Evolutionary conservation across 495 filamentous ascomycete species (phyloP), one percentile per base, ranked within the genome.

Genomic region (Penicillium dipodomyicola): DNA sequence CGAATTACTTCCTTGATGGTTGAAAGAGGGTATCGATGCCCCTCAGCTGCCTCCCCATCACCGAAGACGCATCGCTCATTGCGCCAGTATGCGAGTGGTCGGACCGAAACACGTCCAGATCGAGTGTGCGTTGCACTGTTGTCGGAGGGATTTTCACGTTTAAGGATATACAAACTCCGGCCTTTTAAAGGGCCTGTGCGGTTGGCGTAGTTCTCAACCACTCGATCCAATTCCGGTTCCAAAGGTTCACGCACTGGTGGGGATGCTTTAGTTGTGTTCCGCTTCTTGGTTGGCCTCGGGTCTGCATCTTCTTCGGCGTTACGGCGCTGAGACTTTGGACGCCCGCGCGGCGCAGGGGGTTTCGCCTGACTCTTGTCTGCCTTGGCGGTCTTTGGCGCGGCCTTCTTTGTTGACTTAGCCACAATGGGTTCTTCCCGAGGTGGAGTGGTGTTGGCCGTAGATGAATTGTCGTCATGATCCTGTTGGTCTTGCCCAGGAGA

Each of bases 51-150:
- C 50, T 77, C 77, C 30, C 80, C 80, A 56, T 87, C 79, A 11
- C 82, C 83, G 67, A 85, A 91, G 3, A 91, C 80, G 52, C 87
- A 80, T 23, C 82, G 82, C 65, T 97, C 94, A 53, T 90, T 90
- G 51, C 83, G 84, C 94, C 94, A 97, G 67, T 78, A 93, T 37
- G 86, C 83, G n/a, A 97, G 70, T 7, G 94, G 94, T 57, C 87
- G 83, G 53, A 92, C 81, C 14, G 78, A 79, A 5, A 76, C 72
- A 44, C 87, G 74, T 10, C 81, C 84, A 23, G 77, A 84, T 44
- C 84, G 81, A 27, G 80, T 80, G 42, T 77, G 73, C 2, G 74
- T 76, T 6, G 78, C 67, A 45, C 71, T 76, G 29, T 69, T 65
- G 54, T 83, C 73, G 14, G 70, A 67, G 22, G 83, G 88, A 0